Evolutionary conservation across 768 basidiomycete species (phyloP), one percentile per base, ranked within the genome.

Genomic region (Boletus eberwhitei): DNA sequence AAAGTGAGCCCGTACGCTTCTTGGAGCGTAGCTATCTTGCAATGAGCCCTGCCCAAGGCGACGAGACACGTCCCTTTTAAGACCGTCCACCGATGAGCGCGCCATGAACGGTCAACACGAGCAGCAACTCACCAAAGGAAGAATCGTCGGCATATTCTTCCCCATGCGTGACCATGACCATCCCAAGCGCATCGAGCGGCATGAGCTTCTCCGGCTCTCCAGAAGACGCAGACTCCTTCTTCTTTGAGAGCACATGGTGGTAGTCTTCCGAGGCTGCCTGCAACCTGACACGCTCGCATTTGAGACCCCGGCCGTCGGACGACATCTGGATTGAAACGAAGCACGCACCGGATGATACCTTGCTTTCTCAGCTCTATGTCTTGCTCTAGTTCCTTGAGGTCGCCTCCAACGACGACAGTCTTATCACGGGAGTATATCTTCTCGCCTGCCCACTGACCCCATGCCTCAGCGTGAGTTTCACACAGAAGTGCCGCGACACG

Each of bases 121-220:
- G 17, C 4, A 26, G 9, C 21, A 11, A 65, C 73, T 38, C 54
- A 85, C 88, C 89, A 64, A 84, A 90, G 0, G 79, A 77, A 40
- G 89, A 91, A 55, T 89, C 86, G 1, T 82, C 79, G n/a, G 82
- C 82, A 64, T 89, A 86, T 63, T 92, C 83, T 59, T 90, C 88
- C 14, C 92, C 92, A 63, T 92, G 88, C 24, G 80, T 76, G 52
- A 92, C 86, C 92, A 94, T 93, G 43, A 91, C 88, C 50, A 91
- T 78, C 1, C 93, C 93, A 11, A 96, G 75, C 29, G 84, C 81
- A 59, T 94, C 92, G 29, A 91, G 75, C 0, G 88, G 82, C 12
- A 91, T 71, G 35, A 90, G 76, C 67, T 94, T 92, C 56, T 87
- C 87, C 6, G 67, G 55, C 53, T 84, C 82, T 16, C 83, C 83